A percentile compares a stretch with the other conserved stretches of the same genome.
Evolutionary conservation across 164 flowering plant species (phyloP).

Genomic region (Euptelea pleiosperma): DNA sequence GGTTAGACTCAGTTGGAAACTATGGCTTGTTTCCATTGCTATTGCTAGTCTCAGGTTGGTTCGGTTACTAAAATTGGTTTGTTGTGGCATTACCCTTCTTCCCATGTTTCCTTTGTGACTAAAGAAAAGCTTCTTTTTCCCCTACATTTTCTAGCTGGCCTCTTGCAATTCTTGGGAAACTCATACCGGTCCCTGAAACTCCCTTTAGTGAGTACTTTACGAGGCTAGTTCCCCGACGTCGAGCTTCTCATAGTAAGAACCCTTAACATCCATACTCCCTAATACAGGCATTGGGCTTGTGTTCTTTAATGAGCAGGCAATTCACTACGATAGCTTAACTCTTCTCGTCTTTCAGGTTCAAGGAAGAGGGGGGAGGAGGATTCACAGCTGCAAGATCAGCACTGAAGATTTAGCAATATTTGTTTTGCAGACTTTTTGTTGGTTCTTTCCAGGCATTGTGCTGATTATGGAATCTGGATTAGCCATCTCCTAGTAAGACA

Average conservation of each 20-base stretch:
- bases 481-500: too few species aligned
- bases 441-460: too few species aligned
- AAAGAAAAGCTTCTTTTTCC: neutral
- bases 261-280: too few species aligned
- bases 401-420: too few species aligned
- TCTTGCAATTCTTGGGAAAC: constrained; percentile 68
- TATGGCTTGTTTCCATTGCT: constrained; percentile 62
- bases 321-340: too few species aligned
- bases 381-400: too few species aligned
- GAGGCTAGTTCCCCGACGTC: neutral
- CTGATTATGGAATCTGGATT: too few species aligned
- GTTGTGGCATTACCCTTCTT: neutral
- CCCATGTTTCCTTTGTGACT: neutral
- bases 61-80: neutral
- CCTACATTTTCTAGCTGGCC: constrained; percentile 65
- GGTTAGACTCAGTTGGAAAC: constrained; percentile 57
- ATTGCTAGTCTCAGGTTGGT: constrained; percentile 70
- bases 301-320: too few species aligned
- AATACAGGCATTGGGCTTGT: too few species aligned
- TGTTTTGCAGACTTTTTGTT: too few species aligned
- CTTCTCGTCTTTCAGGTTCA: too few species aligned
- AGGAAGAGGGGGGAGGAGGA: too few species aligned
- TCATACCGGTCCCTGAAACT: constrained; percentile 80
- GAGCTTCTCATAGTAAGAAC: constrained; percentile 11
- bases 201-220: constrained; percentile 37